Evolutionary conservation across 2,329 filamentous ascomycete genomes (phyloP).

Genomic region (Aspergillus fructus): DNA sequence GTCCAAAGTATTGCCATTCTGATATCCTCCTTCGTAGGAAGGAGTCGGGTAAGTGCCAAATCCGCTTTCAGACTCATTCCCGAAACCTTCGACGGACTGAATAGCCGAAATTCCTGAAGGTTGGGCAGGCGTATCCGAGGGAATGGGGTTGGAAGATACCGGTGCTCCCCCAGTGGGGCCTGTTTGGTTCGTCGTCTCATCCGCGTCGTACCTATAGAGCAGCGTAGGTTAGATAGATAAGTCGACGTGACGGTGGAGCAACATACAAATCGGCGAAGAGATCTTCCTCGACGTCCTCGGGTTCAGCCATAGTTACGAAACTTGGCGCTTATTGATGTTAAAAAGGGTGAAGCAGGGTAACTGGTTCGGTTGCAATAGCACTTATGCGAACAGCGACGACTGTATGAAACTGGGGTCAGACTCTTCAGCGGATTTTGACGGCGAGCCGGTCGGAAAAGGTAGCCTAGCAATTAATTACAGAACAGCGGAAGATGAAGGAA

Average conservation of each 20-base stretch:
- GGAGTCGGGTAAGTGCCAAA: conserved; percentile 22
- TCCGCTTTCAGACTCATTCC: conserved; percentile 25
- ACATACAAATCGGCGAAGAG: conserved; percentile 92
- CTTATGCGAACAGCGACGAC: not conserved
- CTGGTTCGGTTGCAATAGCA: not conserved
- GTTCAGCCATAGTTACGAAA: conserved; percentile 66
- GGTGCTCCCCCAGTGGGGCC: conserved; percentile 38
- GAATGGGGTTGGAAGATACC: conserved; percentile 32
- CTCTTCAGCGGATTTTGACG: not conserved
- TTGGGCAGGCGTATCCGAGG: conserved; percentile 30
- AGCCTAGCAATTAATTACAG: not conserved
- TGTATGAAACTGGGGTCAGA: not conserved
- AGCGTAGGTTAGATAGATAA: conserved; percentile 13
- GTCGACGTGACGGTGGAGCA: not conserved
- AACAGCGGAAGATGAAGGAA: not conserved
- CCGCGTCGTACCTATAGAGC: conserved; percentile 62
- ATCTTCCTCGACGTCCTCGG: conserved; percentile 84
- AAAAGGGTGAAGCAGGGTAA: conserved; percentile 2
- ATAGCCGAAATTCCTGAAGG: conserved; percentile 32
- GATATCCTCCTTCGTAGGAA: conserved; percentile 24
- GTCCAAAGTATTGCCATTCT: conserved; percentile 29
- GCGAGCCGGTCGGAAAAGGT: not conserved
- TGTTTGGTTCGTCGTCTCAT: conserved; percentile 51
- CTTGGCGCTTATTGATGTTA: conserved; percentile 8
- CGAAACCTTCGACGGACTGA: conserved; percentile 33